Percentiles rank a stretch among this genome's conserved stretches.
phyloP scores from a whole-genome alignment of 257 asterid genomes.

The Penstemon eatonii region DNA sequence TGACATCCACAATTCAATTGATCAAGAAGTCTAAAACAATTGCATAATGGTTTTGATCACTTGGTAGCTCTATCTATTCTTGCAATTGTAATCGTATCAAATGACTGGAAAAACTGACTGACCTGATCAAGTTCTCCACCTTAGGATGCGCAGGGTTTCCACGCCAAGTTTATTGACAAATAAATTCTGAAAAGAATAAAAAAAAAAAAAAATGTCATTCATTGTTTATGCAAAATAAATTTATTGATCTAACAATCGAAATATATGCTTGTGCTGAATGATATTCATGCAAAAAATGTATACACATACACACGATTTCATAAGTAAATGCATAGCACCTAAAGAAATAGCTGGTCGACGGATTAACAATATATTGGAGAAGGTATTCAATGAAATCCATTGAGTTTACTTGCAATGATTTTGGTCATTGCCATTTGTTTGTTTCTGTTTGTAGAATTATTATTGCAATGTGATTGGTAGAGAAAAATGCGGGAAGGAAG shows the following conservation, averaged over 20 bases:
- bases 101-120: slow-evolving; percentile 6
- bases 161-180: slow-evolving; percentile 15
- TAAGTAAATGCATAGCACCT: neutral
- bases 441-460: slow-evolving; percentile 7
- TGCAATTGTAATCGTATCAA: slow-evolving; percentile 8
- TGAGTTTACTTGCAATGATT: slow-evolving; percentile 19
- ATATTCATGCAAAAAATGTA: neutral
- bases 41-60: neutral
- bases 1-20: slow-evolving; percentile 10
- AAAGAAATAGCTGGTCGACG: neutral
- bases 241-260: neutral
- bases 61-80: neutral
- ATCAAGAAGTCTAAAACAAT: neutral
- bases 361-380: slow-evolving; percentile 1
- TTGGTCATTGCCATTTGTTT: slow-evolving; percentile 26
- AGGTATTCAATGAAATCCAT: slow-evolving; percentile 22
- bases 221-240: neutral
- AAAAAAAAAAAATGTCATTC: neutral
- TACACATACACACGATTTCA: neutral
- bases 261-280: neutral
- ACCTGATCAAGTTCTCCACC: slow-evolving; percentile 18
- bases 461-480: slow-evolving; percentile 26
- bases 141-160: slow-evolving; percentile 17
- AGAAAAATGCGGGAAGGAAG: slow-evolving; percentile 30
- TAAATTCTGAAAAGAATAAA: neutral